phyloP scores from a whole-genome alignment of 805 yeast species.

The Ogataea paradorogensis region DNA sequence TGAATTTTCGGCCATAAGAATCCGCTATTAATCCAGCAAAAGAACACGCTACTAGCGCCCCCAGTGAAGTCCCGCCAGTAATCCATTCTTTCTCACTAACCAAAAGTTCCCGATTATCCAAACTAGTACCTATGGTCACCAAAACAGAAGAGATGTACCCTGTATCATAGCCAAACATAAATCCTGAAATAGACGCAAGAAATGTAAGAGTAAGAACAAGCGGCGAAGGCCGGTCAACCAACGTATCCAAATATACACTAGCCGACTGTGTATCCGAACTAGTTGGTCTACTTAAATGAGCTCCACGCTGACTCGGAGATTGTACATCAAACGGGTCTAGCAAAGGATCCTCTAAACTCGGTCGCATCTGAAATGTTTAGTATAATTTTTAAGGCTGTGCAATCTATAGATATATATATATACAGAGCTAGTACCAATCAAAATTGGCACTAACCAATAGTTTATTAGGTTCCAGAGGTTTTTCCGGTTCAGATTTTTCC shows the following conservation, averaged over 20 bases:
- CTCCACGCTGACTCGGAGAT: neutral
- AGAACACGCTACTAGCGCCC: conserved; percentile 51
- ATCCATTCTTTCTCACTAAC: conserved; percentile 48
- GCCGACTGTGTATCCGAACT: conserved; percentile 26
- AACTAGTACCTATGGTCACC: conserved; percentile 49
- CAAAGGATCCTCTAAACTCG: neutral
- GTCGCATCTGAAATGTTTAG: conserved; percentile 2
- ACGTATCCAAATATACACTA: conserved; percentile 15
- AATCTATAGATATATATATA: neutral
- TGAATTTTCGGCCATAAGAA: conserved; percentile 44
- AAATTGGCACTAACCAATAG: conserved; percentile 7
- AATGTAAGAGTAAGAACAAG: conserved; percentile 44
- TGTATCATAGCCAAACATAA: conserved; percentile 61
- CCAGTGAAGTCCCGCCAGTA: conserved; percentile 54
- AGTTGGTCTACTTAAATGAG: neutral
- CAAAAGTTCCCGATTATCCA: conserved; percentile 37
- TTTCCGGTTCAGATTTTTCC: neutral
- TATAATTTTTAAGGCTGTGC: conserved; percentile 6
- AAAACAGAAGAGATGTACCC: conserved; percentile 58
- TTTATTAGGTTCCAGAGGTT: neutral
- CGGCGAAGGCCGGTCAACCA: conserved; percentile 33
- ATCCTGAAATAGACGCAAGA: conserved; percentile 53
- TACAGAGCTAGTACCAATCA: conserved; percentile 6
- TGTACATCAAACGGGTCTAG: neutral
- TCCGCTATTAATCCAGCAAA: conserved; percentile 51